A percentile compares a stretch with the other conserved stretches of the same genome.
Conservation (phyloP, 2,329 filamentous ascomycete species). For the Aspergillus terreus region DNA sequence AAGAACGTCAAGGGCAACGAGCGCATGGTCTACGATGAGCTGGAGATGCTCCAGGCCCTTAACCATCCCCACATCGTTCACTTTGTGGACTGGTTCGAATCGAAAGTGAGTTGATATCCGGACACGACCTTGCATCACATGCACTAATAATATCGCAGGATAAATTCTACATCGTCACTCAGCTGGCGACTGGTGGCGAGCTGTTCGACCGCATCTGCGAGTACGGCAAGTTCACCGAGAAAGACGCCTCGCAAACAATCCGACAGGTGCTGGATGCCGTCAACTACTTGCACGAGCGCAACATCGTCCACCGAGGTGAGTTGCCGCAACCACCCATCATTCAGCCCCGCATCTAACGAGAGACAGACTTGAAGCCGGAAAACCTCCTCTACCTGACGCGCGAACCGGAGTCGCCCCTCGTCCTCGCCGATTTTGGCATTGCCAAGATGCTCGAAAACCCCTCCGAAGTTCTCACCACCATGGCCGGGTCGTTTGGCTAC, state of each 20-base stretch:
- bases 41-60: constrained; percentile 86
- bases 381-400: constrained; percentile 90
- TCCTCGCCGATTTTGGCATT: constrained; percentile 96
- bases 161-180: constrained; percentile 99
- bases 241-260: constrained; percentile 94
- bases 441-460: constrained; percentile 94
- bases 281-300: constrained; percentile 88
- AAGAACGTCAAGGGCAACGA: constrained; percentile 99
- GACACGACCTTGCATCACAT: not conserved
- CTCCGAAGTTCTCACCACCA: constrained; percentile 89
- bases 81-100: constrained; percentile 99
- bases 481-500: constrained; percentile 98
- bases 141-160: constrained; percentile 56
- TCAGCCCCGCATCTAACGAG: not conserved
- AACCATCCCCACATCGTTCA: constrained; percentile 94
- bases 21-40: constrained; percentile 96
- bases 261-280: constrained; percentile 90
- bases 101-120: constrained; percentile 60
- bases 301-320: constrained; percentile 90
- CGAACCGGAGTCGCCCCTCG: constrained; percentile 73
- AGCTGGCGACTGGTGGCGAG: constrained; percentile 92
- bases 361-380: constrained; percentile 88
- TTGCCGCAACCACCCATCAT: not conserved
- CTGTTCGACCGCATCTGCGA: constrained; percentile 98
- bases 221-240: constrained; percentile 96